Evolutionary conservation across 352 stramenopile genomes (phyloP), one percentile per base, ranked within the genome.

Genomic region (Hyaloperonospora arabidopsidis): DNA sequence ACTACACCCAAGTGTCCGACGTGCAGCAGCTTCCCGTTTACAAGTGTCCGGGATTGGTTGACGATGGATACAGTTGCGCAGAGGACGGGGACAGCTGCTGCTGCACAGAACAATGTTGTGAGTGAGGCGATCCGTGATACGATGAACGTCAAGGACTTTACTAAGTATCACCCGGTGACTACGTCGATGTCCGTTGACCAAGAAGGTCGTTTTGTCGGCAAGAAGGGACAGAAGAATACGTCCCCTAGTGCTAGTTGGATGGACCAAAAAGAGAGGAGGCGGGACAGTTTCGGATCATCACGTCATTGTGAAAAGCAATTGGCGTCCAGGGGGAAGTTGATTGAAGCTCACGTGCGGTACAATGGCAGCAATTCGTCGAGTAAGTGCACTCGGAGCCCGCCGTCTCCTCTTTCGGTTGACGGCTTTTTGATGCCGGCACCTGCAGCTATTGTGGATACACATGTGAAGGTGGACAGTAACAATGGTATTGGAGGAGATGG

Each of bases 91-190:
- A 38, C 49, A 18, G 45, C 12, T 25, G 45, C 8, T 47, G 28
- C 12, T 23, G 12, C 35, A n/a, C 23, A 29, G 13, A 41, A 23
- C 13, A 72, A 56, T 7, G 61, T 62, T 13, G 69, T 55, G 10
- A 70, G 63, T 5, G 67, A 86, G 28, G 53, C 63, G 2, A 67
- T 85, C 28, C 77, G 82, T 3, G 77, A 86, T 25, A 76, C 79
- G 1, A 80, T 93, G 58, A 61, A 87, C 21, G 80, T 88, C 46
- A 87, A 89, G 65, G 67, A 84, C 54, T 93, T 89, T 56, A 87
- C 69, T 8, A 73, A 68, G 14, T 84, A 84, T 38, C 65, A 83
- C 52, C 67, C 74, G 2, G 69, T 74, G 18, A 57, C 69, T 8
- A 74, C 65, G 23, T 49, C 70, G 32, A 70, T 75, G 54, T 17